Conservation (phyloP, 352 stramenopile species). For the Pythium folliculosum region DNA sequence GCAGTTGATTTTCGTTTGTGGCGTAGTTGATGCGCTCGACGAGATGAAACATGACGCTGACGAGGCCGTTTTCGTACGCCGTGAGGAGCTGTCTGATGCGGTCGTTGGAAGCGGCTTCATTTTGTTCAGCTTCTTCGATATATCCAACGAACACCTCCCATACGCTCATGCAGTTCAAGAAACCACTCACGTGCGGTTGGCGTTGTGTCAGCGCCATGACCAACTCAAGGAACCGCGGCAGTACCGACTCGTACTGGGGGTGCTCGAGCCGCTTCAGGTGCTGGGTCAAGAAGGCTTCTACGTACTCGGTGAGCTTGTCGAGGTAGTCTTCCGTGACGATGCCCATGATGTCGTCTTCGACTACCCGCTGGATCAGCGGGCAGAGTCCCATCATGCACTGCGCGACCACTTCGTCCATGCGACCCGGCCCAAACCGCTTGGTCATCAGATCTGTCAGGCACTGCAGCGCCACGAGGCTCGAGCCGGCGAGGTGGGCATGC, state of each 20-base stretch:
- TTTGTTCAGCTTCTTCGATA: slow-evolving; percentile 76
- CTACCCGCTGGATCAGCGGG: slow-evolving; percentile 60
- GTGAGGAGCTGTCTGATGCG: slow-evolving; percentile 46
- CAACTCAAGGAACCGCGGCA: slow-evolving; percentile 57
- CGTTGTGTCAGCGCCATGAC: slow-evolving; percentile 67
- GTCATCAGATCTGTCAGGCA: slow-evolving; percentile 64
- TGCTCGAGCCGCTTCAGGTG: slow-evolving; percentile 76
- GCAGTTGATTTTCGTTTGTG: slow-evolving; percentile 63
- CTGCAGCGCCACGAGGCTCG: slow-evolving; percentile 59
- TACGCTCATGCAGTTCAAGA: slow-evolving; percentile 77
- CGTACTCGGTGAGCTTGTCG: slow-evolving; percentile 77
- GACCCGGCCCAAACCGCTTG: slow-evolving; percentile 53
- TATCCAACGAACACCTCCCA: slow-evolving; percentile 86
- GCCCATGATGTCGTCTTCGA: slow-evolving; percentile 53
- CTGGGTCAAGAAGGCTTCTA: slow-evolving; percentile 73
- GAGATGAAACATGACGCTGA: slow-evolving; percentile 79
- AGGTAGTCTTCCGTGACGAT: slow-evolving; percentile 60
- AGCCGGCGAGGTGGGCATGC: slow-evolving; percentile 36
- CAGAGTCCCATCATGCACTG: slow-evolving; percentile 57
- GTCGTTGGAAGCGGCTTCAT: slow-evolving; percentile 64
- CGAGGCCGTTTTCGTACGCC: slow-evolving; percentile 69
- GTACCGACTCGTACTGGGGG: slow-evolving; percentile 40
- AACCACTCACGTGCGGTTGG: slow-evolving; percentile 72
- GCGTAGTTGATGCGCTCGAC: slow-evolving; percentile 69
- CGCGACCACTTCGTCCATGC: slow-evolving; percentile 50